Base-by-base conservation (phyloP, 495 filamentous ascomycete species). In the Neurospora sp. region DNA sequence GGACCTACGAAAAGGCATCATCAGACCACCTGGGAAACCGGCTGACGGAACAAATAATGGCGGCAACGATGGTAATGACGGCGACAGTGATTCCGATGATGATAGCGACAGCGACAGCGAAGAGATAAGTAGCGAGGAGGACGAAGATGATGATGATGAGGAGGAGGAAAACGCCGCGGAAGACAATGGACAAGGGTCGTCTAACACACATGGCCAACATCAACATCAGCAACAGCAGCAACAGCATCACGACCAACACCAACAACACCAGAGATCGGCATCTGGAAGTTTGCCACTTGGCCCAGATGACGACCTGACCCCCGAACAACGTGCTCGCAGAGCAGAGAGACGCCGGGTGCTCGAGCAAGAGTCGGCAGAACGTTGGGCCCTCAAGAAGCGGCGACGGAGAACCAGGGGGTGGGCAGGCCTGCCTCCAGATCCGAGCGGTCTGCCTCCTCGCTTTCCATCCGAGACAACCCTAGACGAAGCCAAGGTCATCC, bases 381-480 rank as follows among this genome's bases (percentile, higher is more conserved):
- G 86, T 53, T 90, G 89, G 86, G 83, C 84, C 12, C 84, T 87
- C 7, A 83, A 90, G 69, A 94, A 93, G 77, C 90, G 93, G 45
- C 87, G 92, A 16, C 88, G 92, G 22, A 88, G 91, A 38, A 94
- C 89, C 69, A 86, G 88, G 72, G 88, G 87, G 10, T 93, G 88
- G 87, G 91, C 89, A 44, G 91, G 91, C 8, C 77, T 94, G 39
- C 91, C 91, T 16, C 86, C 92, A 59, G 92, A 94, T 81, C 90
- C 90, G 27, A 89, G 90, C 5, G 88, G 87, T 20, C 53, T 65
- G 22, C 91, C 91, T 18, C 92, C 92, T 45, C 88, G 93, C 65
- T 94, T 91, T 78, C 91, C 91, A 0, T 94, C 91, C 7, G 93
- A 95, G 77, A 93, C 90, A 10, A 94, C 93, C 1, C 87, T 96